Percentiles rank a stretch among this genome's conserved stretches.
Conservation (phyloP, 371 early-diverging fungal genomes). For the Lichtheimia hyalospora region DNA sequence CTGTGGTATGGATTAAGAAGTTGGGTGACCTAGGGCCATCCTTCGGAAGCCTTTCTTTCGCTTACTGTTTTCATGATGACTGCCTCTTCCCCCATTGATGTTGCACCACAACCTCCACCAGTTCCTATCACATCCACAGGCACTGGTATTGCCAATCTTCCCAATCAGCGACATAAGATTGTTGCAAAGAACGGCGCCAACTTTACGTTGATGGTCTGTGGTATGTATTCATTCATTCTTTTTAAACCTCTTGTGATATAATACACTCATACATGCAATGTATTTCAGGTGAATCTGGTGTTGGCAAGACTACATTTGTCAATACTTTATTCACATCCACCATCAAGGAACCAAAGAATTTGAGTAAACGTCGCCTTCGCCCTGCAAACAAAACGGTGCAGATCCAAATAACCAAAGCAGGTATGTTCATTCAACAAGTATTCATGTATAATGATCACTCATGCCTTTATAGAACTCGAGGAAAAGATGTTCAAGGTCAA, state of each 20-base stretch:
- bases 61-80: conserved; percentile 14
- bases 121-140: conserved; percentile 60
- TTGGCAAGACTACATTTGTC: conserved; percentile 90
- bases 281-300: conserved; percentile 55
- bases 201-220: conserved; percentile 97
- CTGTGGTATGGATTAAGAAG: not conserved
- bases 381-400: conserved; percentile 89
- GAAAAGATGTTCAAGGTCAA: conserved; percentile 81
- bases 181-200: conserved; percentile 91
- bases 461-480: conserved; percentile 27
- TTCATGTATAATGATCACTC: no score
- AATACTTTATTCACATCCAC: conserved; percentile 87
- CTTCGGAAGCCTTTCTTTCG: not conserved
- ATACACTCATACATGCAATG: not conserved
- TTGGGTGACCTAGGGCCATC: conserved; percentile 1
- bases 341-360: conserved; percentile 86
- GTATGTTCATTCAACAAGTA: not conserved
- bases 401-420: conserved; percentile 83
- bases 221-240: conserved; percentile 50
- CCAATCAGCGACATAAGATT: conserved; percentile 97
- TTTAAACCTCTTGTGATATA: not conserved
- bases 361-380: conserved; percentile 78
- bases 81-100: conserved; percentile 31
- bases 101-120: conserved; percentile 36
- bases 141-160: conserved; percentile 98